phyloP scores from a whole-genome alignment of 345 rosid genomes.

The Brassica rapa region DNA sequence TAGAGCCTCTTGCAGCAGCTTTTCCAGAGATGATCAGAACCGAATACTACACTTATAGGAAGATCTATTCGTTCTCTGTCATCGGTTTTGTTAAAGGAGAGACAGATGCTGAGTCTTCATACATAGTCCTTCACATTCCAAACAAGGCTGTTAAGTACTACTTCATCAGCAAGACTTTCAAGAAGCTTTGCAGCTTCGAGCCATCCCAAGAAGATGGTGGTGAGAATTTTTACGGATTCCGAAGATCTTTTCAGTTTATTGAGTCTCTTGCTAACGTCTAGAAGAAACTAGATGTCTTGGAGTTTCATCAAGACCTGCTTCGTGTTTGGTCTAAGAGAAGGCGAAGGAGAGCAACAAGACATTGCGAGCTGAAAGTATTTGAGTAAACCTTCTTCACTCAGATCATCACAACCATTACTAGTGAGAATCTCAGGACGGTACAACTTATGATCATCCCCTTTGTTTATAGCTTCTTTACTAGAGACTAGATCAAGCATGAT shows the following conservation, averaged over 20 bases:
- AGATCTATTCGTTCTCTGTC: conserved; percentile 28
- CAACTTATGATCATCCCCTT: conserved; percentile 60
- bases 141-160: conserved; percentile 36
- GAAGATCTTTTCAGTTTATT: conserved; percentile 7
- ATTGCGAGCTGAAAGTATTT: conserved; percentile 76
- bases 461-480: conserved; percentile 67
- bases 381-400: conserved; percentile 61
- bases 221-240: neutral
- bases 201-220: neutral
- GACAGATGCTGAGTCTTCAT: conserved; percentile 30
- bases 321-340: conserved; percentile 74
- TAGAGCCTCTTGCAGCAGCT: conserved; percentile 29
- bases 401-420: conserved; percentile 30
- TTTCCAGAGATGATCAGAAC: conserved; percentile 43
- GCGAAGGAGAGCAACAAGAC: conserved; percentile 87
- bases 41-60: neutral
- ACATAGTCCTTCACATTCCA: conserved; percentile 40
- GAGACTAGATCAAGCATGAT: conserved; percentile 78
- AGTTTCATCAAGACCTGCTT: conserved; percentile 68
- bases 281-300: conserved; percentile 47
- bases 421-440: conserved; percentile 63
- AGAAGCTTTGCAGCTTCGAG: conserved; percentile 30
- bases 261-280: conserved; percentile 33
- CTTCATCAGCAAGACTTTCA: conserved; percentile 34
- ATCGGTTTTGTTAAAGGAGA: conserved; percentile 37